Base-by-base conservation (phyloP, 2,329 filamentous ascomycete genomes). In the Mycosphaerelloides madeirae region DNA sequence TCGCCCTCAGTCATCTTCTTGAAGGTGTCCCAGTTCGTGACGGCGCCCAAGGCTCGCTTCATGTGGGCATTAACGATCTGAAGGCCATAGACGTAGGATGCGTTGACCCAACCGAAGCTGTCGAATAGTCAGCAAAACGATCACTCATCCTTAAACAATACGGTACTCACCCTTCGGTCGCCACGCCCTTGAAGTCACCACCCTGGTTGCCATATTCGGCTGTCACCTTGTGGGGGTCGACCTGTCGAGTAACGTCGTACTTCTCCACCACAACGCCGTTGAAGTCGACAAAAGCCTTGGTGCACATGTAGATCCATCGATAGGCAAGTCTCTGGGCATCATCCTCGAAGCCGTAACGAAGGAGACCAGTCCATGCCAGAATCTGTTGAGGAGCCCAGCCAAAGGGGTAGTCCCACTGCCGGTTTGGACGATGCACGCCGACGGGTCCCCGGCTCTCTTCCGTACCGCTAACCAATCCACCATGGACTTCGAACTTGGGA, bases 311-410 rank as follows among this genome's bases (percentile, higher is more conserved):
- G 41, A 96, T 72, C 93, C 93, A 98, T 68, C 93, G 89, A 69
- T 98, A 98, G 0, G 88, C 86, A 53, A 98, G 70, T 28, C 89
- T 77, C 69, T 95, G 86, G 1, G 89, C 89, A 50, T 96, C 90
- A 18, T 91, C 86, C 20, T 84, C 82, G 64, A 95, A 97, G 43
- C 90, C 89, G 63, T 97, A 98, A 14, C 90, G 84, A 59, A 89
- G 79, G 47, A 98, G 73, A 2, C 90, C 93, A 1, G 87, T 90
- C 93, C 93, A 98, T 1, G 93, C 91, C 32, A 98, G 80, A 72
- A 98, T 97, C 72, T 98, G 93, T 73, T 98, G 93, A 25, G 93
- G 93, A 43, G 93, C 93, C 93, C 93, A 98, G 48, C 93, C 93
- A 63, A 93, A 97, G 0, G 93, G 93, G 65, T 89, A 97, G 65